phyloP scores from a whole-genome alignment of 2,329 filamentous ascomycete species.

The Bipolaris bicolor region DNA sequence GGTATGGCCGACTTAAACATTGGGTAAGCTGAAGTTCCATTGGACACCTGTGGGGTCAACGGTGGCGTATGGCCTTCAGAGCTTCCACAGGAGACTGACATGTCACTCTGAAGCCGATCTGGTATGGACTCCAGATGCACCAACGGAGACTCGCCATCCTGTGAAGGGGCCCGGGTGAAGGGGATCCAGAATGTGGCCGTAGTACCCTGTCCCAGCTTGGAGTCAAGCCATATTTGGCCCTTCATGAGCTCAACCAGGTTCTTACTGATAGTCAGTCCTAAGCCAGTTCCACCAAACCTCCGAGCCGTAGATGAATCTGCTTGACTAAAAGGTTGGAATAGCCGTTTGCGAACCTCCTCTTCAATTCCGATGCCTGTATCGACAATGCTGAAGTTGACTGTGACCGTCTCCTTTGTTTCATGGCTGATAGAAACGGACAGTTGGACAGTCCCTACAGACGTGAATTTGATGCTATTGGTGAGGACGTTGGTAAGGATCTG shows the following conservation, averaged over 20 bases:
- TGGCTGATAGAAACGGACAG: slow-evolving; percentile 68
- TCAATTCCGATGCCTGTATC: slow-evolving; percentile 85
- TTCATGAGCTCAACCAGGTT: slow-evolving; percentile 78
- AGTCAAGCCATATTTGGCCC: slow-evolving; percentile 74
- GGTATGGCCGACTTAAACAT: slow-evolving; percentile 31
- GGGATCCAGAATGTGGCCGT: slow-evolving; percentile 78
- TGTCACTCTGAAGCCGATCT: slow-evolving; percentile 65
- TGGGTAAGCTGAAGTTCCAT: slow-evolving; percentile 37
- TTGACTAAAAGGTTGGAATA: slow-evolving; percentile 83
- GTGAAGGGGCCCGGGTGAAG: slow-evolving; percentile 71
- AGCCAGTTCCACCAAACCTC: slow-evolving; percentile 77
- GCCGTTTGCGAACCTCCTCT: slow-evolving; percentile 71
- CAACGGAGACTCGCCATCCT: slow-evolving; percentile 57
- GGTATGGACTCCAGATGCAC: slow-evolving; percentile 69
- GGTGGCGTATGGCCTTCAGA: slow-evolving; percentile 65
- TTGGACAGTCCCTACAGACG: slow-evolving; percentile 52
- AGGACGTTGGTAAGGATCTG: slow-evolving; percentile 83
- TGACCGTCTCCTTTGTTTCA: slow-evolving; percentile 68
- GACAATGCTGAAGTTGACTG: slow-evolving; percentile 73
- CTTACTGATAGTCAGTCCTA: slow-evolving; percentile 81
- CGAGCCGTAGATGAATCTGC: slow-evolving; percentile 80
- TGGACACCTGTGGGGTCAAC: slow-evolving; percentile 35
- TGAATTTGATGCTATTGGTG: slow-evolving; percentile 58
- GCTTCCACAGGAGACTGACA: slow-evolving; percentile 68
- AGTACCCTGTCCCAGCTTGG: slow-evolving; percentile 70